These are phyloP conservation scores for Ganoderma boninense DNA, from an alignment of 1,284 basidiomycete species.

Conservation along the genomic window DNA sequence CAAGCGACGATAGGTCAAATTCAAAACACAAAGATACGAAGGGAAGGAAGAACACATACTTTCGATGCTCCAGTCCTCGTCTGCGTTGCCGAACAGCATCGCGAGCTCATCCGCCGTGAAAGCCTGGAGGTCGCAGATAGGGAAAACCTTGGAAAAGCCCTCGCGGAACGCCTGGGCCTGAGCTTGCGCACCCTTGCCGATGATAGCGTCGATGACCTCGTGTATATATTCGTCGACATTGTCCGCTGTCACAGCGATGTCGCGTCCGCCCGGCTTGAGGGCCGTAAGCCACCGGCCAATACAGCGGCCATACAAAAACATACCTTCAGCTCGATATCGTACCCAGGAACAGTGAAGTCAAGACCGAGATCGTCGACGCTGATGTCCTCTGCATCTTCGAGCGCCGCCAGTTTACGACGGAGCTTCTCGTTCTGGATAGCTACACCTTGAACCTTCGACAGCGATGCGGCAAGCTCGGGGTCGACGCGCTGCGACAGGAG, in stretches of 20 bases:
- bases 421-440: slow-evolving; percentile 62
- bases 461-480: slow-evolving; percentile 83
- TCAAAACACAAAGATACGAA: not conserved
- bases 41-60: slow-evolving; percentile 61
- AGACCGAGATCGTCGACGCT: slow-evolving; percentile 88
- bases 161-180: slow-evolving; percentile 90
- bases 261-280: slow-evolving; percentile 75
- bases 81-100: slow-evolving; percentile 93
- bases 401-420: slow-evolving; percentile 61
- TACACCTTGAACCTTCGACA: slow-evolving; percentile 79
- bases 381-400: slow-evolving; percentile 58
- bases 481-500: slow-evolving; percentile 74
- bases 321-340: slow-evolving; percentile 89
- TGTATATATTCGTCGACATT: slow-evolving; percentile 92
- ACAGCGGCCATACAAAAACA: slow-evolving; percentile 33
- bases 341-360: slow-evolving; percentile 97
- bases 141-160: slow-evolving; percentile 95
- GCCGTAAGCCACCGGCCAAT: slow-evolving; percentile 6
- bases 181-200: slow-evolving; percentile 77
- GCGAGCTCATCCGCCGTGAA: slow-evolving; percentile 95
- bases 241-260: slow-evolving; percentile 81
- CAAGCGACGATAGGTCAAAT: slow-evolving; percentile 25
- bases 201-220: slow-evolving; percentile 82
- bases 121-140: slow-evolving; percentile 87
- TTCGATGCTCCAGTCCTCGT: slow-evolving; percentile 93